Percentiles rank a stretch among this genome's conserved stretches.
Evolutionary conservation across 2,329 filamentous ascomycete genomes (phyloP).

Genomic region (Parastagonospora nodorum): DNA sequence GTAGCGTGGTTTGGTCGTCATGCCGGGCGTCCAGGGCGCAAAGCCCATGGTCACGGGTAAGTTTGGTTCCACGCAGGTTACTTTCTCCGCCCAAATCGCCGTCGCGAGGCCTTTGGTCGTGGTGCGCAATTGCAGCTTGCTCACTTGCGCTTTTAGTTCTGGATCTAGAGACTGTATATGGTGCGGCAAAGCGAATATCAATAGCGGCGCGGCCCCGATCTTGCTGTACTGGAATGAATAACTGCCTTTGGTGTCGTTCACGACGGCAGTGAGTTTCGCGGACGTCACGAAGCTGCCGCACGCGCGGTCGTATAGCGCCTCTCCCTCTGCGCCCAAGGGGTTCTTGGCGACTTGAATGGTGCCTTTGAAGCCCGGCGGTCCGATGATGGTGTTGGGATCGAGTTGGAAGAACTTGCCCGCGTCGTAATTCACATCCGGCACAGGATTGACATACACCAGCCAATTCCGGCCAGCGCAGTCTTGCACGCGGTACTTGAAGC

Average conservation of each 20-base stretch:
- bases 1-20: constrained; percentile 31
- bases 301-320: constrained; percentile 74
- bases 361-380: constrained; percentile 72
- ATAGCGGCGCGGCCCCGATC: constrained; percentile 67
- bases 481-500: constrained; percentile 75
- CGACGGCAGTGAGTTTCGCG: constrained; percentile 67
- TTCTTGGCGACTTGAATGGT: constrained; percentile 84
- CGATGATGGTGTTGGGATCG: constrained; percentile 68
- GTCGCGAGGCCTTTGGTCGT: constrained; percentile 84
- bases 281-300: constrained; percentile 75
- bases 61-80: constrained; percentile 74
- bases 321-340: constrained; percentile 61
- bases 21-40: constrained; percentile 70
- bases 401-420: constrained; percentile 67
- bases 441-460: constrained; percentile 73
- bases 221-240: constrained; percentile 80
- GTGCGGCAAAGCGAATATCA: constrained; percentile 90
- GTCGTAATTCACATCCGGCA: constrained; percentile 59
- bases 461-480: constrained; percentile 72
- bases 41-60: constrained; percentile 78
- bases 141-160: constrained; percentile 55
- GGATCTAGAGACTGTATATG: constrained; percentile 77
- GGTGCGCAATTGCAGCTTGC: constrained; percentile 69
- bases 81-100: constrained; percentile 62
- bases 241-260: constrained; percentile 59